These are phyloP conservation scores for Xylaria sp. DNA, from an alignment of 2,329 filamentous ascomycete species.

Conservation along the genomic window DNA sequence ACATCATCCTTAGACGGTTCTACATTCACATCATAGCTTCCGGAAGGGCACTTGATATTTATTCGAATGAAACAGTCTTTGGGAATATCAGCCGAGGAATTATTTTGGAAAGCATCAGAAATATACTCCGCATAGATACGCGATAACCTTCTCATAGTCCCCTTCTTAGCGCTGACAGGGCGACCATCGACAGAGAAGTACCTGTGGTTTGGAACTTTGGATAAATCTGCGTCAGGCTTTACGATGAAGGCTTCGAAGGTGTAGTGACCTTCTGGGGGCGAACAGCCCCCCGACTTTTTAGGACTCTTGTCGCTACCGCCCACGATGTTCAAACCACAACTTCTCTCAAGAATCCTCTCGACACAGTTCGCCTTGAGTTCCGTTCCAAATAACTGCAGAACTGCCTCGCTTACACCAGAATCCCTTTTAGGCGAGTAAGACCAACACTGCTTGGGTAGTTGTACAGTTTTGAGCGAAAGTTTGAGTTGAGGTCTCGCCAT, in stretches of 20 bases:
- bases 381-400: slow-evolving; percentile 63
- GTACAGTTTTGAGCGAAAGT: slow-evolving; percentile 62
- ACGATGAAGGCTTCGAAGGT: slow-evolving; percentile 62
- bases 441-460: slow-evolving; percentile 58
- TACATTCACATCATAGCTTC: slow-evolving; percentile 72
- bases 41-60: slow-evolving; percentile 62
- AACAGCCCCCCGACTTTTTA: background rate
- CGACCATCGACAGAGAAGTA: slow-evolving; percentile 72
- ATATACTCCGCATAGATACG: slow-evolving; percentile 56
- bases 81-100: slow-evolving; percentile 32
- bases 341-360: slow-evolving; percentile 37
- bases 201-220: slow-evolving; percentile 51
- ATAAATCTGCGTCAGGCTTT: slow-evolving; percentile 47
- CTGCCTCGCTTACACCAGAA: slow-evolving; percentile 58
- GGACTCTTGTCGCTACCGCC: slow-evolving; percentile 15
- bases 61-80: slow-evolving; percentile 65
- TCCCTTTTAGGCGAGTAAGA: slow-evolving; percentile 61
- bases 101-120: slow-evolving; percentile 30
- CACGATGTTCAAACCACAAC: background rate
- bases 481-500: slow-evolving; percentile 66
- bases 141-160: slow-evolving; percentile 62
- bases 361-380: slow-evolving; percentile 59
- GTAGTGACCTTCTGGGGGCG: slow-evolving; percentile 40
- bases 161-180: slow-evolving; percentile 59
- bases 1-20: slow-evolving; percentile 74